These are phyloP conservation scores for Aspergillus fumigatiaffinis DNA, from an alignment of 2,329 filamentous ascomycete species.

Conservation along the genomic window DNA sequence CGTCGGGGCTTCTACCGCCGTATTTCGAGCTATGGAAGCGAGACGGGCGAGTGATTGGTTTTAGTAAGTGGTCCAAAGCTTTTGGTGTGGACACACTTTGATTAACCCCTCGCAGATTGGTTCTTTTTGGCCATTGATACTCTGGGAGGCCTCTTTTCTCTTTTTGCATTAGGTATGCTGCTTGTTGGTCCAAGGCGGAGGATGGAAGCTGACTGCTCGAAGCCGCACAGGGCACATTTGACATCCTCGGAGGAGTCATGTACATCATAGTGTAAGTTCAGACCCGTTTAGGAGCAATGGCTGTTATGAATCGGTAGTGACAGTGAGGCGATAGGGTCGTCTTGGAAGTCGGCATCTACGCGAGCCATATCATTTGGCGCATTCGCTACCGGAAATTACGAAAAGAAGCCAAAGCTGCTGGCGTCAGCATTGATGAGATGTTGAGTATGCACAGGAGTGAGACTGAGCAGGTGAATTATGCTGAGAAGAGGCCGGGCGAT, in stretches of 20 bases:
- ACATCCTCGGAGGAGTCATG: conserved; percentile 56
- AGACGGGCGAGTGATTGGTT: conserved; percentile 57
- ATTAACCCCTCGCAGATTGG: conserved; percentile 38
- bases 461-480: conserved; percentile 4
- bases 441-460: conserved; percentile 7
- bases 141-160: conserved; percentile 59
- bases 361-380: conserved; percentile 57
- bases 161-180: conserved; percentile 55
- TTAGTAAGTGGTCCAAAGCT: conserved; percentile 42
- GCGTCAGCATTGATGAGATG: conserved; percentile 56
- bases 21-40: conserved; percentile 62
- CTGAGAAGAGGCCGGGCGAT: neutral
- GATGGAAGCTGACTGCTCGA: conserved; percentile 13
- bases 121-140: conserved; percentile 60
- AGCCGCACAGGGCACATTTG: conserved; percentile 60
- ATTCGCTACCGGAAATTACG: conserved; percentile 52
- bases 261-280: conserved; percentile 57
- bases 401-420: conserved; percentile 48
- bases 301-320: neutral
- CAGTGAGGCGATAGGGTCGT: conserved; percentile 40
- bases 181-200: neutral
- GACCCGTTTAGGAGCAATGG: neutral
- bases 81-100: neutral
- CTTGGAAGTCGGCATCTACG: conserved; percentile 59
- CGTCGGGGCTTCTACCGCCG: conserved; percentile 55